Base-by-base conservation (phyloP, 495 filamentous ascomycete genomes). In the Hyaloscypha variabilis region DNA sequence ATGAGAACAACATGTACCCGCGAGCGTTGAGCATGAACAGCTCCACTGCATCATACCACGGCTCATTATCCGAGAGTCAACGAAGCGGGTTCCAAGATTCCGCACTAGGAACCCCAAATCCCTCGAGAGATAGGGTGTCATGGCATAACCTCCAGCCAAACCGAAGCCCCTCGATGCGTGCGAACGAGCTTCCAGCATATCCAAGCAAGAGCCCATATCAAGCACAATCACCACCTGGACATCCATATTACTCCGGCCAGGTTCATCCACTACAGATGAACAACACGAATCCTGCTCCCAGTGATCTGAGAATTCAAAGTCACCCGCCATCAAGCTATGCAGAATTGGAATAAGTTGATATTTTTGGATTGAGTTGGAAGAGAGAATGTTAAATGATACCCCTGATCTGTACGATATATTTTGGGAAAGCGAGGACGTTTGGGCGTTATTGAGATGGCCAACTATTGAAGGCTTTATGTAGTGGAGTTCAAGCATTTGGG, bases 21-120 rank as follows among this genome's bases (percentile, higher is more conserved):
- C 26, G 52, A 56, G 51, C 67, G 3, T 49, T 69, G 8, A 69
- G 63, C 36, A 31, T 64, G 6, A 51, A 55, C 19, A 64, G 58
- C 28, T 61, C 58, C 0, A 24, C 26, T 21, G 39, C 46, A 0
- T 49, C 53, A 17, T 63, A 50, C 30, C 54, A 36, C 21, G 57
- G 34, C n/a, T 65, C 67, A 6, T 2, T 50, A 3, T 14, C 29
- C 6, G 61, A 57, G 14, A 64, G 42, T 24, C 14, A 31, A 21
- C 29, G n/a, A 11, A 50, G 58, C 24, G 21, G 59, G n/a, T 19
- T 24, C 51, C 51, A 11, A 54, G 30, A 51, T 34, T 13, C 23
- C 49, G n/a, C 57, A 34, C 13, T 25, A 39, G 56, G 56, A 55
- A 14, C 53, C 19, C 52, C 34, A 42, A 34, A 58, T 46, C 10